Conservation (phyloP, 805 yeast genomes). For the Blastobotrys mokoenaii region DNA sequence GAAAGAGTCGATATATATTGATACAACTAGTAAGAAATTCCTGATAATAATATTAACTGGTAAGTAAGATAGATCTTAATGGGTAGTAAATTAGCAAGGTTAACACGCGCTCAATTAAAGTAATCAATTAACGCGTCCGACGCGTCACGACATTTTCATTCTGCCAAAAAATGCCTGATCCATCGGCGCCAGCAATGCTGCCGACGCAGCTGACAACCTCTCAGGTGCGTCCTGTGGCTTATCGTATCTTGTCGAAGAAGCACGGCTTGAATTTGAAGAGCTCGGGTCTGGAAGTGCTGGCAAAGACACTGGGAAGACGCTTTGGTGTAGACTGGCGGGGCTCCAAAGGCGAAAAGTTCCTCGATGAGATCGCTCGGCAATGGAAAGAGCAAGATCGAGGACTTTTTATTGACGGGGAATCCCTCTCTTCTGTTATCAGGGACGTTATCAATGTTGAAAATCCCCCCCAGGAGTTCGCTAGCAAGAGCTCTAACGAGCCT, state of each 20-base stretch:
- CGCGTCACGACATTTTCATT: no score
- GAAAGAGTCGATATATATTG: no score
- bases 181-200: conserved; percentile 35
- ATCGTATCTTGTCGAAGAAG: conserved; percentile 81
- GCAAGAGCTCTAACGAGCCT: background rate
- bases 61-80: no score
- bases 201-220: conserved; percentile 77
- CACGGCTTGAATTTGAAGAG: conserved; percentile 87
- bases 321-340: conserved; percentile 88
- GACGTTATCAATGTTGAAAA: conserved; percentile 36
- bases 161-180: no score
- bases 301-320: conserved; percentile 63
- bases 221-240: conserved; percentile 83
- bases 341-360: conserved; percentile 46
- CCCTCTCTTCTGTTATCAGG: conserved; percentile 52
- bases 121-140: no score
- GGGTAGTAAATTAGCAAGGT: no score
- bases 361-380: conserved; percentile 68
- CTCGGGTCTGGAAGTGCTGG: conserved; percentile 64
- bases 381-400: conserved; percentile 94
- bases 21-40: no score
- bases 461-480: background rate
- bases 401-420: conserved; percentile 70
- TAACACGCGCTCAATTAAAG: no score
- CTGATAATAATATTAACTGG: no score